Base-by-base conservation (phyloP, 179 eudicot species). In the Corrigiola litoralis region DNA sequence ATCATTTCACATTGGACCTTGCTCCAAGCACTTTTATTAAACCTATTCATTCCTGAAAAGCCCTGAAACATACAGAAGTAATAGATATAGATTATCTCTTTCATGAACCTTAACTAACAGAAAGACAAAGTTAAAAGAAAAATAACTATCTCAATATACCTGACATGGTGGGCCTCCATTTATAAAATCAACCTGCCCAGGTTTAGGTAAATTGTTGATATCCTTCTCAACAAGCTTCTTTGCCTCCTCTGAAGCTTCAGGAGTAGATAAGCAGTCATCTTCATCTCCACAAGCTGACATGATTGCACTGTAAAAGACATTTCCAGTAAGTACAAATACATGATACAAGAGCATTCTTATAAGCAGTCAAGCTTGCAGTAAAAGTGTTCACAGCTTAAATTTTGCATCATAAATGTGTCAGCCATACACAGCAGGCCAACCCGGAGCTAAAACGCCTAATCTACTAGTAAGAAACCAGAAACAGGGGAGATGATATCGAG, bases 111-210 rank as follows among this genome's bases (percentile, higher is more conserved):
- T n/a, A n/a, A n/a, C n/a, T n/a, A n/a, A n/a, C n/a, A n/a, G n/a
- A 1, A 33, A 38, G 34, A 25, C 45, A 68, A 25, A 21, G 32
- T 10, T 17, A 18, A 29, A 17, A 29, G 42, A 29, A 13, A 40
- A 31, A 46, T 40, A 50, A 42, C 32, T 49, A 23, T 45, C 46
- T n/a, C n/a, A n/a, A 21, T 50, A 40, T 63, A 88, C 97, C 86
- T 95, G 99, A 74, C 99, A 95, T 23, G 99, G 99, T 73, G 97
- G 97, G 20, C 97, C 99, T 66, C 99, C 99, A 60, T 91, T 91
- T 34, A 91, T 91, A 63, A 95, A 91, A 76, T 95, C 96, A 49
- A 95, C 97, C 69, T 86, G 87, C 54, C 97, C 96, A 44, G 97
- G 96, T 37, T 73, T 68, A 36, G 97, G 97, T 70, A 91, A 72